Evolutionary conservation across 352 stramenopile species (phyloP), one percentile per base, ranked within the genome.

Genomic region (Phytophthora agathidicida): DNA sequence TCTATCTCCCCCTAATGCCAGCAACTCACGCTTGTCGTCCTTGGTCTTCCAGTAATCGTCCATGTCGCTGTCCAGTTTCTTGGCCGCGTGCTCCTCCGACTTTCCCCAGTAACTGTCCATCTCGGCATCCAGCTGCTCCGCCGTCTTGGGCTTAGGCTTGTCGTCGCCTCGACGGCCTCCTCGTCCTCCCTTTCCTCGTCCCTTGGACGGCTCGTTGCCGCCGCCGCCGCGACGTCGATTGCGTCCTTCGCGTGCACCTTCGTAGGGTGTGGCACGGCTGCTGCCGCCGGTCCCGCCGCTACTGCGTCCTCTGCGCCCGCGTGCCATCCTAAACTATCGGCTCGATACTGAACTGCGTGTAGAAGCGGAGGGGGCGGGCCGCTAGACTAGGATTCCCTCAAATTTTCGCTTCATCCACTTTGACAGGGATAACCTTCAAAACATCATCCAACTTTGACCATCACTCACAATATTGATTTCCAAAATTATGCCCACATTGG

Each of bases 101-200:
- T 94, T 94, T 44, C 81, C 82, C 86, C 86, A 94, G 77, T 94
- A 94, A 23, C 52, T 84, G 75, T 94, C 86, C 86, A 94, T 93
- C 43, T 94, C 86, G 36, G 78, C 79, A 61, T 94, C 83, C 22
- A 94, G 71, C 44, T 94, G 81, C 53, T 92, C 81, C 1, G 83
- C 83, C 1, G 86, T 92, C 60, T 80, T 83, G 7, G 83, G 68
- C 73, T 91, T 91, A 19, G 74, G 70, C 52, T 91, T 91, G 48
- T 80, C 65, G 11, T 60, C 44, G 2, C 54, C 50, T 5, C 71
- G 52, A 23, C 65, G 50, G 23, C 67, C 46, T 10, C 52, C 35
- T 11, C 67, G 45, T 8, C 68, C 55, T 20, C 67, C 56, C 38
- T 68, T 73, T 5, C 28, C 65, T 5, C 54, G 61, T 16, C 57